Conservation (phyloP, 495 filamentous ascomycete species). For the Aeminium ludgeri region DNA sequence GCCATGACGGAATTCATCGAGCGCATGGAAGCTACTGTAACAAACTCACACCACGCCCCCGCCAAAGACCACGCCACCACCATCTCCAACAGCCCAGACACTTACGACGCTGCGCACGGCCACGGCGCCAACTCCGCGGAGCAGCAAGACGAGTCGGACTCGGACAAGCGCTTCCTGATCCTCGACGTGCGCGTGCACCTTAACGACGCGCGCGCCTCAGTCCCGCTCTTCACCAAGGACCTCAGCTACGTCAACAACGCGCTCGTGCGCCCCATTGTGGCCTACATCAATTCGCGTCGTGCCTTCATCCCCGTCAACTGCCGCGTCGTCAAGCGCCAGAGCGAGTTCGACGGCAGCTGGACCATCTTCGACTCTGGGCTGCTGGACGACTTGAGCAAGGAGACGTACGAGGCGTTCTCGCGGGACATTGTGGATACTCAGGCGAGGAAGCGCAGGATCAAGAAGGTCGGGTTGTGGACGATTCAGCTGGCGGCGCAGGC, state of each 20-base stretch:
- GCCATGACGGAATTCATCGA: slow-evolving; percentile 91
- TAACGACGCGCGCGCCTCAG: slow-evolving; percentile 77
- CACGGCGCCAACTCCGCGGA: background rate
- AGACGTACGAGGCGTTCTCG: slow-evolving; percentile 86
- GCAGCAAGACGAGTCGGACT: slow-evolving; percentile 14
- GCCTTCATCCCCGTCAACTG: slow-evolving; percentile 92
- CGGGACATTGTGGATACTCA: slow-evolving; percentile 73
- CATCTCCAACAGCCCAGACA: no score
- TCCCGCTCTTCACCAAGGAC: slow-evolving; percentile 79
- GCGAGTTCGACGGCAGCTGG: slow-evolving; percentile 93
- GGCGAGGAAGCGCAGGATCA: slow-evolving; percentile 67
- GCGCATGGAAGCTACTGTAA: slow-evolving; percentile 79
- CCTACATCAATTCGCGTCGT: slow-evolving; percentile 85
- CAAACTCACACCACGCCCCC: slow-evolving; percentile 30
- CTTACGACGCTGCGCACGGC: background rate
- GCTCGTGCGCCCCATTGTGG: slow-evolving; percentile 89
- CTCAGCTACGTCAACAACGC: slow-evolving; percentile 93
- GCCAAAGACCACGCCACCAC: slow-evolving; percentile 1
- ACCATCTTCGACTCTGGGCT: slow-evolving; percentile 84
- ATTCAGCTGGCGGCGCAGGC: slow-evolving; percentile 80
- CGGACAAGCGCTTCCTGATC: slow-evolving; percentile 55
- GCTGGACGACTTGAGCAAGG: slow-evolving; percentile 88
- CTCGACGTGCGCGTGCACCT: slow-evolving; percentile 84
- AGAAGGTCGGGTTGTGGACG: slow-evolving; percentile 94
- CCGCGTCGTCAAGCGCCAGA: slow-evolving; percentile 69